Evolutionary conservation across 495 filamentous ascomycete genomes (phyloP).

Genomic region (Xylaria sp.): DNA sequence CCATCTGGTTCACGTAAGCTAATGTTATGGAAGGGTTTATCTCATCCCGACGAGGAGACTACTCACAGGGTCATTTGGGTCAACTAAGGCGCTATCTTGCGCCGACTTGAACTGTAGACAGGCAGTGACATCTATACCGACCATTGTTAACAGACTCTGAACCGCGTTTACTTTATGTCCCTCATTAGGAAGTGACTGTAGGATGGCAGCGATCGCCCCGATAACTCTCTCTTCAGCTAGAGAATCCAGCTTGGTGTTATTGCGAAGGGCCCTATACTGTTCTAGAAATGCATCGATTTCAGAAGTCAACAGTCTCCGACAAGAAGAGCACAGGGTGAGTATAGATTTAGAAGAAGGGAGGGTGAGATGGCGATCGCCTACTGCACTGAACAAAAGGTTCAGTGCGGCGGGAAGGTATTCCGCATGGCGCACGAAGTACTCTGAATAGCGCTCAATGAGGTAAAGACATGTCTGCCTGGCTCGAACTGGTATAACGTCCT

Average conservation of each 20-base stretch:
- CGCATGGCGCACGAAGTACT: conserved; percentile 79
- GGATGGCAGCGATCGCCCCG: conserved; percentile 82
- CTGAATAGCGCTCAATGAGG: conserved; percentile 77
- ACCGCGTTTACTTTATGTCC: conserved; percentile 66
- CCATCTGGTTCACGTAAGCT: conserved; percentile 31
- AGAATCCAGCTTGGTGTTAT: conserved; percentile 65
- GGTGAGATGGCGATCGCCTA: conserved; percentile 70
- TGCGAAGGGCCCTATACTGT: conserved; percentile 72
- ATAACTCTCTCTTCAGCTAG: conserved; percentile 81
- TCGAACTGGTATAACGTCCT: conserved; percentile 65
- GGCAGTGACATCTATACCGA: conserved; percentile 66
- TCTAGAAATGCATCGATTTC: conserved; percentile 80
- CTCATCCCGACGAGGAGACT: background rate
- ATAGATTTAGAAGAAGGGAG: conserved; percentile 82
- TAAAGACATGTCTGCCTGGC: conserved; percentile 79
- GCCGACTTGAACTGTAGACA: conserved; percentile 44
- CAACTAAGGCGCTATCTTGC: conserved; percentile 39
- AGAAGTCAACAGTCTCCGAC: conserved; percentile 70
- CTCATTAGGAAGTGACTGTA: conserved; percentile 76
- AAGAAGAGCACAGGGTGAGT: conserved; percentile 77
- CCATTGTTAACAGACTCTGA: conserved; percentile 67
- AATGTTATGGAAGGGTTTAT: background rate
- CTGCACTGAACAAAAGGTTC: conserved; percentile 80
- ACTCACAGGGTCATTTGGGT: conserved; percentile 45
- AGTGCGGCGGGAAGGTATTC: conserved; percentile 76